Base-by-base conservation (phyloP, 176 grass and related monocot genomes). In the Guadua angustifolia region DNA sequence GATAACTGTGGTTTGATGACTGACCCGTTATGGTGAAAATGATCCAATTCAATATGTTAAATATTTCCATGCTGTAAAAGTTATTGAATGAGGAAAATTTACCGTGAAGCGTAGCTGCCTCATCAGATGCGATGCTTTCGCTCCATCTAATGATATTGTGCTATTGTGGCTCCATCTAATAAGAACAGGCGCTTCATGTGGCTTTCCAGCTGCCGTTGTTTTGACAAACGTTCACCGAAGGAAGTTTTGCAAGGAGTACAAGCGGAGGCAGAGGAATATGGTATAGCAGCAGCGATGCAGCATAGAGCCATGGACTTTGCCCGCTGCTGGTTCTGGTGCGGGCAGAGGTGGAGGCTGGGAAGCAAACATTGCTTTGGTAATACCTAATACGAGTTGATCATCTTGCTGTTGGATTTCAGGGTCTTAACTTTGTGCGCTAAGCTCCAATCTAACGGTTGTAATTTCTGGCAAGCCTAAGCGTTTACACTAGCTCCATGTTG, bases 311-410 rank as follows among this genome's bases (percentile, higher is more conserved):
- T 42, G 8, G 40, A 42, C 40, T 9, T 42, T 7, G 55, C 53
- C 53, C 53, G 57, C 53, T 3, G 21, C 21, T 58, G 53, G 18
- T 56, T 21, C 11, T 62, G 25, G 60, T 32, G 60, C 25, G 6
- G 25, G 11, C n/a, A 61, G 58, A 26, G 35, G 35, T 36, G 21
- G 55, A 58, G 25, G 25, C 90, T 84, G 94, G 89, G 32, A 97
- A 92, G 66, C 92, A 94, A 86, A 91, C 2, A 29, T 79, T 77
- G 24, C 16, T 58, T 57, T 35, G 9, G n/a, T 74, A 16, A 21
- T 32, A 74, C 17, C 17, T 74, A 16, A 21, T 32, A 74, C 17
- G 13, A 42, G 51, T 57, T 73, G 59, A 58, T 39, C 22, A 2
- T 78, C 69, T 66, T 56, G 22, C 44, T 67, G 33, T 44, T 63